A percentile compares a stretch with the other conserved stretches of the same genome.
These are phyloP conservation scores for Schwanniomyces vanrijiae DNA, from an alignment of 805 yeast genomes.

Conservation along the genomic window DNA sequence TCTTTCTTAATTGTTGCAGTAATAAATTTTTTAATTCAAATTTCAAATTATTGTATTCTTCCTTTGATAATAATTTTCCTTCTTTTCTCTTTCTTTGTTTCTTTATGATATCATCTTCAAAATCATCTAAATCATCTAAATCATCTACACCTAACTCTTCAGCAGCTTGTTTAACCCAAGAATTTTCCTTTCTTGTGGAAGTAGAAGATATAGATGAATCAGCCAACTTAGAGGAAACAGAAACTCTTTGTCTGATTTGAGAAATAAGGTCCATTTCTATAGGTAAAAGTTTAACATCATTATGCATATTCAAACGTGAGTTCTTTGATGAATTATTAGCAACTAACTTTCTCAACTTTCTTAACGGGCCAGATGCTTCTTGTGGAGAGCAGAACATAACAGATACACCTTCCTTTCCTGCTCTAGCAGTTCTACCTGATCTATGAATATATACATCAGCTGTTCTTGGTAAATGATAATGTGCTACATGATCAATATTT, in stretches of 20 bases:
- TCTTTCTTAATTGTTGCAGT: slow-evolving; percentile 55
- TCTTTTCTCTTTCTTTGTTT: slow-evolving; percentile 56
- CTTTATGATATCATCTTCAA: slow-evolving; percentile 65
- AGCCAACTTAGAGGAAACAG: slow-evolving; percentile 70
- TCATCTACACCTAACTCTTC: slow-evolving; percentile 86
- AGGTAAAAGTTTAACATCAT: slow-evolving; percentile 67
- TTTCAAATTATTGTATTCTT: slow-evolving; percentile 46
- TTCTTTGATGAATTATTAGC: slow-evolving; percentile 26
- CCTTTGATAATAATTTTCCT: slow-evolving; percentile 43
- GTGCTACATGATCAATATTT: slow-evolving; percentile 88
- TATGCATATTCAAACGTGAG: slow-evolving; percentile 32
- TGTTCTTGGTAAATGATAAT: slow-evolving; percentile 90
- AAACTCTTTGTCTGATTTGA: slow-evolving; percentile 69
- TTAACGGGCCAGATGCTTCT: slow-evolving; percentile 86
- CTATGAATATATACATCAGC: slow-evolving; percentile 95
- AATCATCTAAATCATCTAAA: slow-evolving; percentile 57
- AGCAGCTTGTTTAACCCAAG: slow-evolving; percentile 89
- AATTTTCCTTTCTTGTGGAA: slow-evolving; percentile 63
- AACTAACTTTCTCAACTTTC: slow-evolving; percentile 65
- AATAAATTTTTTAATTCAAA: slow-evolving; percentile 56
- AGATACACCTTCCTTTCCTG: slow-evolving; percentile 91
- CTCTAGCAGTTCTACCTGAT: slow-evolving; percentile 98
- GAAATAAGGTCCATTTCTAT: slow-evolving; percentile 72
- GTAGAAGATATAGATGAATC: slow-evolving; percentile 65
- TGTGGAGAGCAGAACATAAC: slow-evolving; percentile 90